Evolutionary conservation across 805 yeast genomes (phyloP), one percentile per base, ranked within the genome.

Genomic region (Nakazawaea pomicola): DNA sequence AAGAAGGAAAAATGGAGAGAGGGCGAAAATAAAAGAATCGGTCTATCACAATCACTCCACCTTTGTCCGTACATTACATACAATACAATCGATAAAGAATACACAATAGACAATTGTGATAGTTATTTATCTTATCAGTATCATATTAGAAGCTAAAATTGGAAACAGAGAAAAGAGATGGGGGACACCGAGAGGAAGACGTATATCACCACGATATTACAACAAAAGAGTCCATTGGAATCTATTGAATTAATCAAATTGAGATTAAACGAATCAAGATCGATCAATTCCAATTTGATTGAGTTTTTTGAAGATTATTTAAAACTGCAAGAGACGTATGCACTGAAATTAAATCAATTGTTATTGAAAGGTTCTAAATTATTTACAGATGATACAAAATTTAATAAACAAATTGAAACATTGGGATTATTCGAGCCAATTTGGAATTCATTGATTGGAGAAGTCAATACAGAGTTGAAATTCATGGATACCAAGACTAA

Each of bases 191-290:
- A 33, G 29, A 32, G 37, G 31, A 31, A 25, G 10, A 19, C 33
- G 25, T 38, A 38, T 33, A 18, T 50, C 41, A 70, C 66, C 44
- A 46, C 57, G 11, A 49, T 63, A 33, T 49, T 63, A 24, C 58
- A 58, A 42, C 57, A 56, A 16, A 69, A 75, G 49, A 55, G 69
- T 29, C 86, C 88, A 11, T 62, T 65, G 20, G 80, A 74, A 49
- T 79, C 85, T 16, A 70, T 78, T 46, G 83, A 76, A 51, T 66
- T 76, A 24, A 65, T 83, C 21, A 64, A 78, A 38, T 69, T 79
- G 39, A 72, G 89, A 46, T 64, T 76, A 29, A 61, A 70, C 25
- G 76, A 73, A 49, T 76, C 80, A 34, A 72, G 73, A 50, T 52
- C 67, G 33, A 61, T 79, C 37, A 82, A 82, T 52, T 74, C 72